Evolutionary conservation across 306 rosid genomes (phyloP).

Genomic region (Echinosophora koreensis): DNA sequence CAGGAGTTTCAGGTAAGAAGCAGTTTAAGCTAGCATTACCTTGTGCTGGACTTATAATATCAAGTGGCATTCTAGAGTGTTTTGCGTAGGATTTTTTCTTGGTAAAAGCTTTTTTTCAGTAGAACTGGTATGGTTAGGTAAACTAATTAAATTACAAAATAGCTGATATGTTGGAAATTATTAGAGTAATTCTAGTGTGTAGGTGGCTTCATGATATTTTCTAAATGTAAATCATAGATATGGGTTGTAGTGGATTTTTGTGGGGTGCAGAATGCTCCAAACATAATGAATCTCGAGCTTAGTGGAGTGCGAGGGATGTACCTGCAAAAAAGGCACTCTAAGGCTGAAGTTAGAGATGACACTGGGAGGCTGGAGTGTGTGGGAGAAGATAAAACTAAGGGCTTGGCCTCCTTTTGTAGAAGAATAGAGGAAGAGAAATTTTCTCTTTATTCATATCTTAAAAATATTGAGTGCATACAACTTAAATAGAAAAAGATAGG

Average conservation of each 20-base stretch:
- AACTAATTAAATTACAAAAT: too few species aligned
- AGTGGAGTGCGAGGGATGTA: background rate
- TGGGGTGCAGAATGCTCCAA: background rate
- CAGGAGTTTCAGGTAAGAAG: slow-evolving; percentile 78
- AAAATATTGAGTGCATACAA: too few species aligned
- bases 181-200: background rate
- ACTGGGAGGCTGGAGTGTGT: background rate
- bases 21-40: slow-evolving; percentile 26
- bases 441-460: too few species aligned
- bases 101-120: too few species aligned
- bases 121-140: too few species aligned
- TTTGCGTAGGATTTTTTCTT: too few species aligned
- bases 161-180: background rate
- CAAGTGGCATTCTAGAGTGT: background rate
- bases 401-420: too few species aligned
- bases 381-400: background rate
- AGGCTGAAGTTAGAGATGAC: background rate
- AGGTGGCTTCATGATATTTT: background rate
- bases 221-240: slow-evolving; percentile 4
- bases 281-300: background rate
- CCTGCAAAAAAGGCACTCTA: background rate
- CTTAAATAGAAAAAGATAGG: too few species aligned
- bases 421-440: too few species aligned
- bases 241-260: slow-evolving; percentile 6
- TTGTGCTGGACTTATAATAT: slow-evolving; percentile 13